Evolutionary conservation across 169 alveolate genomes (phyloP), one percentile per base, ranked within the genome.

Genomic region (Toxoplasma gondii): DNA sequence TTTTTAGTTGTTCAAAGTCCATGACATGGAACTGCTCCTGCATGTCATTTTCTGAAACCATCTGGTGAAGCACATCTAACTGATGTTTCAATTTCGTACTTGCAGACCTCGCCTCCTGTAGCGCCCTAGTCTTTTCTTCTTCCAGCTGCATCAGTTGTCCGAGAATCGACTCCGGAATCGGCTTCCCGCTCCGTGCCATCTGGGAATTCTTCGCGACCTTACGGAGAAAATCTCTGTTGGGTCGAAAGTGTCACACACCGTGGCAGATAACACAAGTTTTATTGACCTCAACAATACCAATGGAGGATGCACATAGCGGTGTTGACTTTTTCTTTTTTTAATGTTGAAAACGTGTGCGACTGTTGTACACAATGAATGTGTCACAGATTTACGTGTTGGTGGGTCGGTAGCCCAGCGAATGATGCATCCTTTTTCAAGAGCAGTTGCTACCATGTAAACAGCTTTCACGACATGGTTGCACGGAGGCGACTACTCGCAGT

Each of bases 1-100:
- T 98, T 91, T 98, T 98, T 39, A 98, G 97, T 94, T 98, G 98
- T 93, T 98, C 99, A 88, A 98, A 98, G 96, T 98, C 99, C 94
- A 98, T 98, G 90, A 98, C 96, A 88, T 98, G 99, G 53, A 98
- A 96, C 49, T 99, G 98, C 88, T 98, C 99, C 64, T 99, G 99
- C 69, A 97, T 96, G 95, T 98, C 98, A 93, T 98, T 98, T 94
- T 97, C 36, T n/a, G 80, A 81, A 16, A 39, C n/a, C 95, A 97
- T 96, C 95, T 97, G 97, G 94, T 98, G 98, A 29, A 97, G 96
- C 92, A 98, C 97, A 4, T 98, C 97, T 92, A 98, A 97, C 70
- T 97, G 97, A 92, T 97, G 97, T 95, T 98, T 97, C 94, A 98
- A 93, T 27, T 98, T 97, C 80, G 98, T 97, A 95, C 97, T 97